Conservation (phyloP, 768 basidiomycete species). For the Tulasnella sp. region DNA sequence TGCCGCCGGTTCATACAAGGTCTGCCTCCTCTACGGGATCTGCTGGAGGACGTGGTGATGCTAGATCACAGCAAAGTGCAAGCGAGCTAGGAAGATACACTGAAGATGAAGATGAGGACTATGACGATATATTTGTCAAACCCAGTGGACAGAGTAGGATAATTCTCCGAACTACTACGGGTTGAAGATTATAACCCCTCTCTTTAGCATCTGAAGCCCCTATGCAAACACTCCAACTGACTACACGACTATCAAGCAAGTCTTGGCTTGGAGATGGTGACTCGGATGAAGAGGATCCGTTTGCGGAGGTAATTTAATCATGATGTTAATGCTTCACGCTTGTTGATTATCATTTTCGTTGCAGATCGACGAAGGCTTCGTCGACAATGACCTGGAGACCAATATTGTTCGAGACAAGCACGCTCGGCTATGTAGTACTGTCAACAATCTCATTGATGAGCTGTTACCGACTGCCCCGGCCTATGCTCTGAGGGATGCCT, state of each 20-base stretch:
- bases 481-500: conserved; percentile 69
- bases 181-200: not conserved
- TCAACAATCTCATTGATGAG: conserved; percentile 77
- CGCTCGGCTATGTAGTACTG: conserved; percentile 67
- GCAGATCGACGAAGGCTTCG: conserved; percentile 89
- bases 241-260: conserved; percentile 73
- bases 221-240: conserved; percentile 68
- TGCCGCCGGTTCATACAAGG: conserved; percentile 38
- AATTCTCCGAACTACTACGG: not conserved
- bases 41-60: conserved; percentile 54
- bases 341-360: not conserved
- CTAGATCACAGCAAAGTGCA: conserved; percentile 39
- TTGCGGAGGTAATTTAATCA: conserved; percentile 58
- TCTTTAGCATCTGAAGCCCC: conserved; percentile 28
- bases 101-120: conserved; percentile 83
- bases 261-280: conserved; percentile 83
- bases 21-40: conserved; percentile 50
- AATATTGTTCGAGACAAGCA: conserved; percentile 89
- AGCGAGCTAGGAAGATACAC: conserved; percentile 73
- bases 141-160: conserved; percentile 51
- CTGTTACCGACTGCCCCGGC: conserved; percentile 71
- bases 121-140: conserved; percentile 89
- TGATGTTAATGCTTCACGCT: conserved; percentile 5
- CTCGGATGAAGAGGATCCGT: conserved; percentile 88
- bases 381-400: conserved; percentile 81